Evolutionary conservation across 805 yeast species (phyloP).

Genomic region (Clavispora asparagi): DNA sequence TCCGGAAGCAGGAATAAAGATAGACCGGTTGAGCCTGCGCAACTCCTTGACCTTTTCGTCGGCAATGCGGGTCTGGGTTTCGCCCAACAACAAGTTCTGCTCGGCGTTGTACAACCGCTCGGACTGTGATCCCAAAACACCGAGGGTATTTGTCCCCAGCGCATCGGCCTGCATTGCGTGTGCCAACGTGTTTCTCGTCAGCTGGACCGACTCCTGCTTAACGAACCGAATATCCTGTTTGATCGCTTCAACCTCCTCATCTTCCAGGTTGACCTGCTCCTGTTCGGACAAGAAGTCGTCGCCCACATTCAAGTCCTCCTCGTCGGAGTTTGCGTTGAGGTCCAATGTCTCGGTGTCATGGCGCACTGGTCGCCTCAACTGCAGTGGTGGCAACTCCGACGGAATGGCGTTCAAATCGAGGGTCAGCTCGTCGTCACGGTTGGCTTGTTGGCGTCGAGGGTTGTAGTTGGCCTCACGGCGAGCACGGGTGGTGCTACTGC

Average conservation of each 20-base stretch:
- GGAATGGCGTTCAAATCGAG: conserved; percentile 38
- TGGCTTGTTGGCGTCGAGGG: neutral
- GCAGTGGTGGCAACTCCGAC: conserved; percentile 21
- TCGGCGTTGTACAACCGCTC: conserved; percentile 81
- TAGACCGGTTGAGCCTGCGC: conserved; percentile 70
- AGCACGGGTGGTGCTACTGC: neutral
- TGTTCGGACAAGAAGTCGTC: conserved; percentile 34
- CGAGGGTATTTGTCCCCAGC: conserved; percentile 64
- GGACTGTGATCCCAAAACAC: conserved; percentile 90
- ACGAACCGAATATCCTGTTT: conserved; percentile 78
- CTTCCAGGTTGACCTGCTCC: conserved; percentile 52
- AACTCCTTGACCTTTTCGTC: conserved; percentile 78
- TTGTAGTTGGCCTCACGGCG: too few relatives aligned
- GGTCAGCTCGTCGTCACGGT: conserved; percentile 25
- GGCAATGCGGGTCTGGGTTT: conserved; percentile 76
- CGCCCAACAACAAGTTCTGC: conserved; percentile 67
- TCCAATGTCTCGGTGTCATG: conserved; percentile 25
- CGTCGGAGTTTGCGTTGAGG: conserved; percentile 25
- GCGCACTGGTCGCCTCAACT: conserved; percentile 17
- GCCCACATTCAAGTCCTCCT: conserved; percentile 36
- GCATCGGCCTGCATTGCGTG: conserved; percentile 47
- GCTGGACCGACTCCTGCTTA: conserved; percentile 80
- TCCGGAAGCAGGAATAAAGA: conserved; percentile 69
- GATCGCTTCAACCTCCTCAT: conserved; percentile 83
- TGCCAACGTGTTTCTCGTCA: conserved; percentile 75